A percentile compares a stretch with the other conserved stretches of the same genome.
Evolutionary conservation across 1,139 yeast species (phyloP).

Genomic region (Magnusiomyces tetraspermus): DNA sequence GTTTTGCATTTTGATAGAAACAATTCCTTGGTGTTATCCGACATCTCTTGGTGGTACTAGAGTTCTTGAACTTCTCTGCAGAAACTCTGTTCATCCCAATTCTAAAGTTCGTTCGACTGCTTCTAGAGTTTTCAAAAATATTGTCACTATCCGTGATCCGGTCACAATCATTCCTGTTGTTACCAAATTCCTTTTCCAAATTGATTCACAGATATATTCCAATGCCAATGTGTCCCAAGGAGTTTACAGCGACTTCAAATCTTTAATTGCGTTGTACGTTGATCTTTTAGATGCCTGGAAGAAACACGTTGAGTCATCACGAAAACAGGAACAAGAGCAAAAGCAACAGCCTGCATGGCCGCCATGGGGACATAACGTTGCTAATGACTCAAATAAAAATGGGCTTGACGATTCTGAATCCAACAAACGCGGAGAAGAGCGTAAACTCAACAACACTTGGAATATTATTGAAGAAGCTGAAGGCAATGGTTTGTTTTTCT

Average conservation of each 20-base stretch:
- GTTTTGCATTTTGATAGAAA: constrained; percentile 59
- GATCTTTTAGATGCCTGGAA: constrained; percentile 79
- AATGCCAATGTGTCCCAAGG: constrained; percentile 40
- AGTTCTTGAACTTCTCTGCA: constrained; percentile 61
- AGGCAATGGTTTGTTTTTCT: constrained; percentile 86
- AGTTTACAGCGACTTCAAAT: constrained; percentile 47
- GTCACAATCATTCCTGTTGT: constrained; percentile 60
- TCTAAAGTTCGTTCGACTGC: constrained; percentile 54
- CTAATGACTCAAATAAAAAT: constrained; percentile 11
- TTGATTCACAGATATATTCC: constrained; percentile 45
- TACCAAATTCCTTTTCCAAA: constrained; percentile 71
- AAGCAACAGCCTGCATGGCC: constrained; percentile 4
- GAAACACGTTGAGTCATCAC: not conserved
- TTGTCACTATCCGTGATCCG: constrained; percentile 66
- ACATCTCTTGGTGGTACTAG: constrained; percentile 46
- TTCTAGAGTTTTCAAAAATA: constrained; percentile 48
- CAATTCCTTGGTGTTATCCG: constrained; percentile 59
- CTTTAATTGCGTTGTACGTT: constrained; percentile 58
- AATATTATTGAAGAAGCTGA: constrained; percentile 89
- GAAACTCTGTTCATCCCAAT: constrained; percentile 66
- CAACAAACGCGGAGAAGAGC: constrained; percentile 46
- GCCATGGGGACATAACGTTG: not conserved
- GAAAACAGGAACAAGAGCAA: not conserved
- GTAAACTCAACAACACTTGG: constrained; percentile 69
- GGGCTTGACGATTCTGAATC: constrained; percentile 20